Evolutionary conservation across 441 rosid genomes (phyloP), one percentile per base, ranked within the genome.

Genomic region (Gossypium trilobum): DNA sequence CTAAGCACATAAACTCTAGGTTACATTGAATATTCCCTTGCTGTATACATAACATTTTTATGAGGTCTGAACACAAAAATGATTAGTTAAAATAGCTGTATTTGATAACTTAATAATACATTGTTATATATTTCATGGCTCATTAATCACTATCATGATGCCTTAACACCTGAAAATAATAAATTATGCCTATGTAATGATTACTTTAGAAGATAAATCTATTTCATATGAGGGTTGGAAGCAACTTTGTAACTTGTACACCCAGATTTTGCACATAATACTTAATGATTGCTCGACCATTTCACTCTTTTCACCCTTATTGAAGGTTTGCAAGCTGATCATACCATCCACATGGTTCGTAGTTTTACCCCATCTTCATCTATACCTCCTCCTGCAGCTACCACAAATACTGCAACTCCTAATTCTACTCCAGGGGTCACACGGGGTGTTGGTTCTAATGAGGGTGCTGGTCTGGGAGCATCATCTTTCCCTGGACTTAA

Each of bases 311-410:
- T 65, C 36, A 22, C 46, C 64, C 64, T 52, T 55, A 23, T 46
- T 79, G 81, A 74, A 91, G 95, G 95, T 67, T 57, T 91, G 83
- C 89, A 86, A 84, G 97, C 91, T 71, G 95, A 91, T 79, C 97
- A 91, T 61, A 88, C 93, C 20, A 76, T 91, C 61, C 97, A 91
- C 75, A 83, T 91, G 93, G 97, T 91, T 75, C 82, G 90, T 25
- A 93, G 97, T 36, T 86, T 81, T 78, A 79, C 87, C 0, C 80
- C 86, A 9, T 70, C 87, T 74, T 74, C 89, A 63, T 72, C 90
- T 14, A 55, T 84, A 17, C 80, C 88, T 73, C 54, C 89, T 68
- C 54, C 89, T 70, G 81, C 83, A 14, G 80, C 84, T 27, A 72
- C 83, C 72, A 80, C 86, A 63, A 81, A 78, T 79, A 48, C 75